Conservation (phyloP, 169 alveolate genomes). For the Toxoplasma gondii region DNA sequence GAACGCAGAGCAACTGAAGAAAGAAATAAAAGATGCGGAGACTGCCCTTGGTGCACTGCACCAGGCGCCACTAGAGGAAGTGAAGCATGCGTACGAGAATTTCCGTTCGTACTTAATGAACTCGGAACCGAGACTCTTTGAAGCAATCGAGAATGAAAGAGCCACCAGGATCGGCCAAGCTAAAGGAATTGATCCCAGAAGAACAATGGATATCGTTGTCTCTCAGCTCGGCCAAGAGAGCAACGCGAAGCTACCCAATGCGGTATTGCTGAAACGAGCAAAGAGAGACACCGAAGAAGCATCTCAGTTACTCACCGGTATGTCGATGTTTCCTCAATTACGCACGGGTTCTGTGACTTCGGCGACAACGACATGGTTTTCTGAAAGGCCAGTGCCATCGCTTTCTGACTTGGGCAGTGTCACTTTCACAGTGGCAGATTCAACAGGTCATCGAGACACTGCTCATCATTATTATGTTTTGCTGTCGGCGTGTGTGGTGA, state of each 20-base stretch:
- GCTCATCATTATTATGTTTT: not conserved
- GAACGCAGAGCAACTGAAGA: not conserved
- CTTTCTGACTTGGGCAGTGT: not conserved
- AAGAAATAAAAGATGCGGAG: not conserved
- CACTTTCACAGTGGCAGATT: not conserved
- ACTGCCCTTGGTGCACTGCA: not conserved
- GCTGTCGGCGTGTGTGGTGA: not conserved
- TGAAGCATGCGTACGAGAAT: not conserved
- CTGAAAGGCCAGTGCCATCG: not conserved
- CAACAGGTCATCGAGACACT: not conserved
- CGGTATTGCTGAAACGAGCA: not conserved
- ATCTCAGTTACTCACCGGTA: not conserved
- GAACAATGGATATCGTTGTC: not conserved
- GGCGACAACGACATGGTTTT: not conserved
- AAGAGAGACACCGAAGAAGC: slow-evolving; percentile 22
- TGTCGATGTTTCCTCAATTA: not conserved
- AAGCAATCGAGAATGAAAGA: not conserved
- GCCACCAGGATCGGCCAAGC: not conserved
- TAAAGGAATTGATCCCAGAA: not conserved
- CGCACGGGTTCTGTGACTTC: not conserved
- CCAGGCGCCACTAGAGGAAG: not conserved
- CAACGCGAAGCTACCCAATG: not conserved
- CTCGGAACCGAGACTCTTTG: slow-evolving; percentile 1
- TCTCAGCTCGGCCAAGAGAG: not conserved
- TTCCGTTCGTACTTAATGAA: slow-evolving; percentile 5